Conservation (phyloP, 805 yeast species). For the Yarrowia sp. region DNA sequence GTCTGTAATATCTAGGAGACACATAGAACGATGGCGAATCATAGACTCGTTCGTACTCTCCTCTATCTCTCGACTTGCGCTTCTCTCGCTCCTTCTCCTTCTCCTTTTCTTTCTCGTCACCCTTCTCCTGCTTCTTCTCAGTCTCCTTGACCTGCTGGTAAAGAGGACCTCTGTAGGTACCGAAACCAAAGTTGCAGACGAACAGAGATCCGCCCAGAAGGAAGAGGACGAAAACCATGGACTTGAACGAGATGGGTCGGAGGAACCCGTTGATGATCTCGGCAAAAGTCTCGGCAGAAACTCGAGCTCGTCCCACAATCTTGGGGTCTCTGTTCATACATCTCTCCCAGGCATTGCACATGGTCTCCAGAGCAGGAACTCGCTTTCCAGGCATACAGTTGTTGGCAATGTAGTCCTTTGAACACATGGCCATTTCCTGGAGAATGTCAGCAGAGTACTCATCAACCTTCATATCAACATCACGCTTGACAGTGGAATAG, state of each 20-base stretch:
- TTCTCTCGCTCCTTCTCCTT: neutral
- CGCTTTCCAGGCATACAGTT: constrained; percentile 61
- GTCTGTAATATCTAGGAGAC: constrained; percentile 21
- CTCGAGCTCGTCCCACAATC: constrained; percentile 58
- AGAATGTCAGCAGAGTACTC: constrained; percentile 56
- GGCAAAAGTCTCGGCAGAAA: constrained; percentile 80
- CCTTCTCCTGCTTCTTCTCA: constrained; percentile 1
- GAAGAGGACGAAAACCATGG: constrained; percentile 44
- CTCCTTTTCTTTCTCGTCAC: neutral
- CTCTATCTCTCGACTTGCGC: neutral
- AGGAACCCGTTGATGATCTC: constrained; percentile 76
- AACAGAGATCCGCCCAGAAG: constrained; percentile 35
- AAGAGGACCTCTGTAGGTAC: constrained; percentile 23
- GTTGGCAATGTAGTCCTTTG: constrained; percentile 64
- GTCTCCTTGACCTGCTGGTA: constrained; percentile 23
- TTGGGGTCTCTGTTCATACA: constrained; percentile 82
- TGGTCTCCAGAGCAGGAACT: constrained; percentile 69
- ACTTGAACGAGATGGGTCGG: constrained; percentile 65
- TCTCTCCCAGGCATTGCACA: constrained; percentile 70
- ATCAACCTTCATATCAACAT: constrained; percentile 68
- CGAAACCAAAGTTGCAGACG: constrained; percentile 36
- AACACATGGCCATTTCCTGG: constrained; percentile 65
- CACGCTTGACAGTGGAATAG: constrained; percentile 56
- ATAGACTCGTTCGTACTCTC: neutral
- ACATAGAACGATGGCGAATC: constrained; percentile 4